These are phyloP conservation scores for Chamaecrista fasciculata DNA, from an alignment of 306 rosid species.

Conservation along the genomic window DNA sequence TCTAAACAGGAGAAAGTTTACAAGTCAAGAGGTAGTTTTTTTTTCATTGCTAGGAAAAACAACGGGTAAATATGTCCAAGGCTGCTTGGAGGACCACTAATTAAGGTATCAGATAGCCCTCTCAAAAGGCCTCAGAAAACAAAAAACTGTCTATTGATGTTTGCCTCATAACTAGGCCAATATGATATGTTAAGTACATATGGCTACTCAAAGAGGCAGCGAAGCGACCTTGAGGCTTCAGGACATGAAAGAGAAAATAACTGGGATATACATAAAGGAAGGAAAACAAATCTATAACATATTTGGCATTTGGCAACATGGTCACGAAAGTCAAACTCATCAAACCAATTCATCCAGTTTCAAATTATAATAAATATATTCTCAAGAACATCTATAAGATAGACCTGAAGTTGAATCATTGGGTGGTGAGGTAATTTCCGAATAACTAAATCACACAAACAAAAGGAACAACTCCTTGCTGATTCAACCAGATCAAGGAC, in stretches of 20 bases:
- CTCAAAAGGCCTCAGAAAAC: conserved; percentile 23
- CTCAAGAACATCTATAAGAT: not conserved
- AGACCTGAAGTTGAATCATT: not conserved
- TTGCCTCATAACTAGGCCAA: conserved; percentile 21
- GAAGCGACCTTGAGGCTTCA: not conserved
- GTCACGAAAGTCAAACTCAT: not conserved
- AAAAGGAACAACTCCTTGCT: not conserved
- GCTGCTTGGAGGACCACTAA: conserved; percentile 5
- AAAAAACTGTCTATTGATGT: not conserved
- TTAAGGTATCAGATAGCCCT: not conserved
- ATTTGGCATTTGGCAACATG: not conserved
- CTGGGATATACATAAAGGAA: not conserved
- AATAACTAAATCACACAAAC: not conserved
- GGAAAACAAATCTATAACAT: not conserved
- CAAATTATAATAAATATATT: not conserved
- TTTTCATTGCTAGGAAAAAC: not conserved
- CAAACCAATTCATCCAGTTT: not conserved
- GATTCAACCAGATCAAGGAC: not conserved
- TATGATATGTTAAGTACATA: conserved; percentile 11
- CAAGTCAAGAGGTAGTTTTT: not conserved
- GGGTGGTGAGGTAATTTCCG: not conserved
- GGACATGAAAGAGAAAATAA: not conserved
- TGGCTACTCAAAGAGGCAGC: conserved; percentile 26
- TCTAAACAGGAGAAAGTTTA: not conserved
- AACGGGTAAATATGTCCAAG: not conserved